Base-by-base conservation (phyloP, 1,139 yeast genomes). In the Pichia sp. region DNA sequence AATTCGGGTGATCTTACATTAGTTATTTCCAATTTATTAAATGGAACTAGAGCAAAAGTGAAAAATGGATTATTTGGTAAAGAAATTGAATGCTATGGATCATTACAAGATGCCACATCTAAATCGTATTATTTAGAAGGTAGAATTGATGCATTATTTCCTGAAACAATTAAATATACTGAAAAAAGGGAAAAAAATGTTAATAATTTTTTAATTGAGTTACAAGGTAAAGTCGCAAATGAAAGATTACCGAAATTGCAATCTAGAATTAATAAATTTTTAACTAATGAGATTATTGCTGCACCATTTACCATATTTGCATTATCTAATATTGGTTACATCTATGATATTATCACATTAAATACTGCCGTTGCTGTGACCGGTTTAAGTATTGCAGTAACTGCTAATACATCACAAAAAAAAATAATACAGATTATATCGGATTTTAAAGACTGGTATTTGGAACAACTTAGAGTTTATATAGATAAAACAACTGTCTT, bases 1-100 rank as follows among this genome's bases (percentile, higher is more conserved):
- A 59, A 53, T 38, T 53, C 60, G 2, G 64, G 61, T 33, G 61
- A 59, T 25, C 47, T 59, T 19, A 54, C 57, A 19, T 33, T 59
- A 4, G 50, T 59, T 4, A 41, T 59, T 20, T 52, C 58, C 3
- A 56, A 51, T 33, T 44, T 45, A 24, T 36, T 61, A 6, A 54
- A 59, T 35, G 55, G 54, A 19, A 44, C 50, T 20, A 50, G 50
- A 24, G 49, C 48, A 18, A 35, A 37, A 21, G 24, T 49, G 13
- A 50, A 52, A 24, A 47, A 42, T 7, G 50, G 56, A 4, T 31
- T 54, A 22, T 56, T 55, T 24, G 49, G 49, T 26, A 44, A 51
- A 15, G 48, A 45, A 11, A 50, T 46, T 24, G 47, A 51, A 41
- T 55, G 59, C 35, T 56, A 56, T 43, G 62, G 62, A 5, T 51